Evolutionary conservation across 768 basidiomycete species (phyloP), one percentile per base, ranked within the genome.

Genomic region (Xerocomellus chrysenteron): DNA sequence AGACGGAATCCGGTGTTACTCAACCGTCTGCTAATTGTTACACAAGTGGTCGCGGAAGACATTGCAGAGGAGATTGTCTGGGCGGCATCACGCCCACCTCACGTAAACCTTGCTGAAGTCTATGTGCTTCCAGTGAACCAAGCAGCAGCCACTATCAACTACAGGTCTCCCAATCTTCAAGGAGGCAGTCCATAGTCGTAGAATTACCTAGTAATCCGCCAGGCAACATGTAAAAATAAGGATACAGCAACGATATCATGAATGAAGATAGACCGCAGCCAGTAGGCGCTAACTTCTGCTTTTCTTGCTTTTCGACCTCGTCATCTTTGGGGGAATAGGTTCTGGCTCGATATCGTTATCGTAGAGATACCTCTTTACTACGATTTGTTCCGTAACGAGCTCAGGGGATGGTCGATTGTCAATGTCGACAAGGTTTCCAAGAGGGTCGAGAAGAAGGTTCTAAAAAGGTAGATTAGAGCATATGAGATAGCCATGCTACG

Each of bases 61-160:
- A 88, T 98, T 45, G 97, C 97, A 1, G 97, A 99, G 70, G 94
- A 98, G 73, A 95, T 99, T 66, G 94, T 96, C 19, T 99, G 96
- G 96, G 87, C 87, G 14, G 96, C 97, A 19, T 81, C 90, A 12
- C 86, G 95, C 41, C 95, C 95, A 12, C 80, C 90, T 40, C 95
- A 96, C 67, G 92, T 98, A 44, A 94, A 98, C 68, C 80, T 98
- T 42, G 93, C 92, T 1, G 88, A 94, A 66, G 73, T 90, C 12
- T 82, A 84, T 54, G 79, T 92, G 44, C 82, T 91, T 62, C 90
- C 90, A 2, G 86, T 87, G 32, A 90, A 90, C 68, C 90, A 92
- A 75, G 90, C 90, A 35, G 78, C 81, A 57, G 81, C 87, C 26
- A 84, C 79, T 24, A 70, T 90, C 61, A 82, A 75, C 62, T 86